Conservation (phyloP, 2,329 filamentous ascomycete species). For the Sclerotinia glacialis region DNA sequence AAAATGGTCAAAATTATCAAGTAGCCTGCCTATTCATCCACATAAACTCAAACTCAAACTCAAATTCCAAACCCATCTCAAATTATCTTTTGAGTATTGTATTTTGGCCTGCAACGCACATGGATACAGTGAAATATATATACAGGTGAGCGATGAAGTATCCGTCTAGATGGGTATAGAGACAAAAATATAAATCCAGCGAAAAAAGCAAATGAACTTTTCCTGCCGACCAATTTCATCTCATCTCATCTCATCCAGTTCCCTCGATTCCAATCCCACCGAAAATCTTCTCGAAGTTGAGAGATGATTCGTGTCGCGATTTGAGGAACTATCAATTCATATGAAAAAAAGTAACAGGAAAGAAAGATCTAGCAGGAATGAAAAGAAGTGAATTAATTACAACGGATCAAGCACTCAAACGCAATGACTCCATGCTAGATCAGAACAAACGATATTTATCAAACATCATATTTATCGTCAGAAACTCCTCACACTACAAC, state of each 20-base stretch:
- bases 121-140: no score
- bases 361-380: neutral
- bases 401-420: neutral
- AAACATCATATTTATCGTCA: neutral
- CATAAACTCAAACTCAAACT: neutral
- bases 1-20: neutral
- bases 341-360: neutral
- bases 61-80: neutral
- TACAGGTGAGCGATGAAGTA: no score
- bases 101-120: neutral
- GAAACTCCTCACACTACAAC: neutral
- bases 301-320: no score
- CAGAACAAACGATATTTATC: neutral
- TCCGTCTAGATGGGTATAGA: neutral
- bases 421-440: neutral
- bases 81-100: neutral
- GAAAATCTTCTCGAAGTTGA: no score
- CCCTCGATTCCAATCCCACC: no score
- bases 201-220: neutral
- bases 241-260: no score
- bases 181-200: neutral
- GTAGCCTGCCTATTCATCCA: neutral
- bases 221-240: neutral
- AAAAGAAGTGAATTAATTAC: neutral
- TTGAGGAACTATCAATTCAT: neutral